Percentiles rank a stretch among this genome's conserved stretches.
Conservation (phyloP, 331 rosid genomes). For the Rosa hybrid region DNA sequence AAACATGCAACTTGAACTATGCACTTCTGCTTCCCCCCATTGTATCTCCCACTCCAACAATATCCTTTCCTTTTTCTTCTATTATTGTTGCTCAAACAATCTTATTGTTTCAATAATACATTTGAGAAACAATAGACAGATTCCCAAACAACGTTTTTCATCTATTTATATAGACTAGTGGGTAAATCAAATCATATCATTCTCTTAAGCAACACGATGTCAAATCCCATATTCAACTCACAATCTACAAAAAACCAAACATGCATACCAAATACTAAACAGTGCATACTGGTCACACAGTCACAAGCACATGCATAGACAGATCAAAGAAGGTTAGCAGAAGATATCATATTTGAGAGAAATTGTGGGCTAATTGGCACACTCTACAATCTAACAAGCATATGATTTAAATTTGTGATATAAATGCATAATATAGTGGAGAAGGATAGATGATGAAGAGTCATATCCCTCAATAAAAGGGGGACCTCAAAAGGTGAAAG, state of each 20-base stretch:
- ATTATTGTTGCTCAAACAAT: neutral
- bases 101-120: neutral
- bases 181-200: constrained; percentile 16
- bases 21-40: constrained; percentile 26
- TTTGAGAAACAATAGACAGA: neutral
- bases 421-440: neutral
- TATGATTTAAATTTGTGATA: neutral
- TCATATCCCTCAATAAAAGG: neutral
- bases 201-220: constrained; percentile 21
- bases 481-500: neutral
- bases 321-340: neutral
- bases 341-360: neutral
- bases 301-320: constrained; percentile 12
- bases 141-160: neutral
- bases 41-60: constrained; percentile 25
- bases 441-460: constrained; percentile 8
- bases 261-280: constrained; percentile 12
- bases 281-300: constrained; percentile 14
- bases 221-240: constrained; percentile 12
- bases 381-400: neutral
- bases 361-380: neutral
- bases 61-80: neutral
- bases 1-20: constrained; percentile 12
- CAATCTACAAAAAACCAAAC: constrained; percentile 16
- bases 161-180: neutral